A percentile compares a stretch with the other conserved stretches of the same genome.
phyloP scores from a whole-genome alignment of 257 asterid genomes.

The Scutellaria baicalensis region DNA sequence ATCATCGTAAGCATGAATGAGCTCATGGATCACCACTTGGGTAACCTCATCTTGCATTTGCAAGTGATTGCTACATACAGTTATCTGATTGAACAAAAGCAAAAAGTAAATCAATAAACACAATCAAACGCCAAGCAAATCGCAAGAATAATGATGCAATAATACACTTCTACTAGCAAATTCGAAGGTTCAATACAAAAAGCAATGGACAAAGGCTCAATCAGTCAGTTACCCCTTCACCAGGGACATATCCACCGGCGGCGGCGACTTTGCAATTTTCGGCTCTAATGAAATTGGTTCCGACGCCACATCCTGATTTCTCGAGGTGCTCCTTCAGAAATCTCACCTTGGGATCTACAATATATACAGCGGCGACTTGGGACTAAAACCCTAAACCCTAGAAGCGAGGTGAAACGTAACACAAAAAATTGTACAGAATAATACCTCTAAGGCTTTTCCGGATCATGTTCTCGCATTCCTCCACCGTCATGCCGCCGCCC shows the following conservation, averaged over 20 bases:
- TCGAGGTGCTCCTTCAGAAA: conserved; percentile 65
- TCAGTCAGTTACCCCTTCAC: conserved; percentile 44
- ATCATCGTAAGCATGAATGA: conserved; percentile 90
- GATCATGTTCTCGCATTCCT: conserved; percentile 62
- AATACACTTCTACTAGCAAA: not conserved
- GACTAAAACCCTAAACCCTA: conserved; percentile 13
- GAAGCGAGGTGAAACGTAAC: not conserved
- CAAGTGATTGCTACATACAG: conserved; percentile 71
- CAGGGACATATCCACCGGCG: conserved; percentile 57
- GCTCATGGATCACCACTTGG: conserved; percentile 91
- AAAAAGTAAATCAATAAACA: not conserved
- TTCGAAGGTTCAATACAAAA: not conserved
- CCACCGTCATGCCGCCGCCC: conserved; percentile 37
- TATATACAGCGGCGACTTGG: not conserved
- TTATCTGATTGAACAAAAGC: conserved; percentile 32
- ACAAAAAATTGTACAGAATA: not conserved
- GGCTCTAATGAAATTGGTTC: conserved; percentile 58
- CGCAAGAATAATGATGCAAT: not conserved
- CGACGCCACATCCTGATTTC: conserved; percentile 62
- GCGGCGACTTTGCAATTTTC: conserved; percentile 27
- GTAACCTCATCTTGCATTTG: conserved; percentile 75
- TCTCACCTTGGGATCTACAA: conserved; percentile 75
- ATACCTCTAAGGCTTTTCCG: conserved; percentile 56
- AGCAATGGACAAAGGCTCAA: not conserved
- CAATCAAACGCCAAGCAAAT: not conserved